A percentile compares a stretch with the other conserved stretches of the same genome.
Conservation (phyloP, 2,329 filamentous ascomycete genomes). For the Calcarisporium arbuscula region DNA sequence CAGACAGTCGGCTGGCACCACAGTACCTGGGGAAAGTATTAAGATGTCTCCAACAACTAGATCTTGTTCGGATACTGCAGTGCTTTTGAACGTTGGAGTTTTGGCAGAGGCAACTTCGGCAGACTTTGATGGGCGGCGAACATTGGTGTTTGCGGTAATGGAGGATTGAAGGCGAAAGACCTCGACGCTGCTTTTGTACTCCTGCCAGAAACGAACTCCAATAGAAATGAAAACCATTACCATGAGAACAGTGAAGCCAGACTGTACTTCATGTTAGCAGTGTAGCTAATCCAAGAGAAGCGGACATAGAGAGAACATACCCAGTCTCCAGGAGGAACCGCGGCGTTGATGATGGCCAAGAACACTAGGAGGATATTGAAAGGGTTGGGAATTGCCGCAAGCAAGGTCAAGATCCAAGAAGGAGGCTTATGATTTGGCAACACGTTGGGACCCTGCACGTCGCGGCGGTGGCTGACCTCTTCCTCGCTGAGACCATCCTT, state of each 20-base stretch:
- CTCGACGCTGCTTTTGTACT: constrained; percentile 19
- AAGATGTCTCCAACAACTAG: constrained; percentile 19
- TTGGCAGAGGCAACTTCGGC: constrained; percentile 1
- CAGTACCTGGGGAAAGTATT: constrained; percentile 14
- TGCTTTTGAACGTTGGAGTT: background rate
- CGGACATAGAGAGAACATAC: constrained; percentile 4
- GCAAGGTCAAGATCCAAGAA: constrained; percentile 19
- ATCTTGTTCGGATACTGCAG: constrained; percentile 10
- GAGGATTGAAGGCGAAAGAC: constrained; percentile 19
- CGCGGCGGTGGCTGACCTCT: constrained; percentile 15
- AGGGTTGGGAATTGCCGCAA: constrained; percentile 19
- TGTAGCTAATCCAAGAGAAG: too few relatives aligned
- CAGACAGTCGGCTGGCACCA: constrained; percentile 21
- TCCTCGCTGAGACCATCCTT: constrained; percentile 13
- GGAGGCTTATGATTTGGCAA: constrained; percentile 18
- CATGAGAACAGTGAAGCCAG: constrained; percentile 16
- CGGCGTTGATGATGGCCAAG: constrained; percentile 18
- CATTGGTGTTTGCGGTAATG: constrained; percentile 14
- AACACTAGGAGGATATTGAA: constrained; percentile 19
- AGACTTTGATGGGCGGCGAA: constrained; percentile 11
- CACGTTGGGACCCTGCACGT: constrained; percentile 16
- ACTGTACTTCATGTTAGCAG: constrained; percentile 7
- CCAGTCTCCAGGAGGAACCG: constrained; percentile 13
- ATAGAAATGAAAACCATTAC: constrained; percentile 19
- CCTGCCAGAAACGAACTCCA: constrained; percentile 21